phyloP scores from a whole-genome alignment of 2,329 filamentous ascomycete genomes.

The Aspergillus sp. region DNA sequence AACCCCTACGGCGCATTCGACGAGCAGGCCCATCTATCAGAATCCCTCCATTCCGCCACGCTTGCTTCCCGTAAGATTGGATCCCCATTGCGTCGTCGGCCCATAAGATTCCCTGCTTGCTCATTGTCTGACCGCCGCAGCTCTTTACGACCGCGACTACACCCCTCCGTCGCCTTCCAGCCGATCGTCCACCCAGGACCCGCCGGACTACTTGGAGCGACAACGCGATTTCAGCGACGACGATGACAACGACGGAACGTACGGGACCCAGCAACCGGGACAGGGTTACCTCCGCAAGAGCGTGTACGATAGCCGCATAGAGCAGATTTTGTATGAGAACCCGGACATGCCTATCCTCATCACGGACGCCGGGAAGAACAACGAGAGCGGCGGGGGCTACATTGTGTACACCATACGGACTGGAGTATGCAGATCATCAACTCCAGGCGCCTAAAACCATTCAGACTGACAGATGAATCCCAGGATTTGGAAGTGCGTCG shows the following conservation, averaged over 20 bases:
- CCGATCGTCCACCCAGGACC: slow-evolving; percentile 67
- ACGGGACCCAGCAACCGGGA: slow-evolving; percentile 51
- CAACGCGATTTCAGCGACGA: slow-evolving; percentile 59
- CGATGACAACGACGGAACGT: slow-evolving; percentile 53
- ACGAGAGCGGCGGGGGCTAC: slow-evolving; percentile 85
- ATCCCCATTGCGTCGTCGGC: not conserved
- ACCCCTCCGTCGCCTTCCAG: slow-evolving; percentile 73
- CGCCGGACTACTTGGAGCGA: slow-evolving; percentile 57
- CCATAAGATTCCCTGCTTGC: not conserved
- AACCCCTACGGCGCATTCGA: slow-evolving; percentile 97
- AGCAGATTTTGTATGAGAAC: slow-evolving; percentile 96
- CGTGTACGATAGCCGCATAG: slow-evolving; percentile 90
- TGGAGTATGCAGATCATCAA: slow-evolving; percentile 61
- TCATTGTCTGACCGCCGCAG: slow-evolving; percentile 21
- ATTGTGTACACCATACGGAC: slow-evolving; percentile 98
- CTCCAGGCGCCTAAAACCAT: not conserved
- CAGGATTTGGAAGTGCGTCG: slow-evolving; percentile 94
- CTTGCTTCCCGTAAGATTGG: slow-evolving; percentile 52
- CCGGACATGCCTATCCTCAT: slow-evolving; percentile 88
- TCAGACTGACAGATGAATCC: not conserved
- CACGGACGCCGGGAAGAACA: slow-evolving; percentile 91
- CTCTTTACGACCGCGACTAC: slow-evolving; percentile 60
- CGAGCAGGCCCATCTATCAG: slow-evolving; percentile 73
- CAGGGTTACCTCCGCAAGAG: slow-evolving; percentile 61
- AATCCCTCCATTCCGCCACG: slow-evolving; percentile 62